phyloP scores from a whole-genome alignment of 2,329 filamentous ascomycete genomes.

The Neofusicoccum umdonicola region DNA sequence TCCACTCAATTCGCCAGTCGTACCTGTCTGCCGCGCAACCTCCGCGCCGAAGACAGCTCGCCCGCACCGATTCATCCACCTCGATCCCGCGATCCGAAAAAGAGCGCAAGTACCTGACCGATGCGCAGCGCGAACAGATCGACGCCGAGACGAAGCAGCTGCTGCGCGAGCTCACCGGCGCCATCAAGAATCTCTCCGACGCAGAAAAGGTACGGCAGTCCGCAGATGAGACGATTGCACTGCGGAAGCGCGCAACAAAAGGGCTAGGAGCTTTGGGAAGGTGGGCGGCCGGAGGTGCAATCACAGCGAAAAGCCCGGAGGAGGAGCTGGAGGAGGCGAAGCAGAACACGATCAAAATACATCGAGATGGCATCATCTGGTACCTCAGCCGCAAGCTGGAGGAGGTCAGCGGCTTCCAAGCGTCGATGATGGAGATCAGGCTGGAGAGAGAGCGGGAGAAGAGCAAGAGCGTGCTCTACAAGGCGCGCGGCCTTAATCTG shows the following conservation, averaged over 20 bases:
- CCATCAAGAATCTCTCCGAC: slow-evolving; percentile 75
- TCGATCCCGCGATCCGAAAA: slow-evolving; percentile 40
- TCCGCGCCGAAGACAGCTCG: slow-evolving; percentile 52
- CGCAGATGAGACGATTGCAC: slow-evolving; percentile 67
- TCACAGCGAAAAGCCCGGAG: slow-evolving; percentile 58
- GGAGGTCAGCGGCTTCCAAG: slow-evolving; percentile 73
- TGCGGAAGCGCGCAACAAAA: slow-evolving; percentile 63
- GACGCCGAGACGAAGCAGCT: slow-evolving; percentile 84
- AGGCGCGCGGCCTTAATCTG: slow-evolving; percentile 49
- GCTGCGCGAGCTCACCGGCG: slow-evolving; percentile 78
- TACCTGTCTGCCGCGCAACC: slow-evolving; percentile 82
- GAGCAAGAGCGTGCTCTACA: slow-evolving; percentile 80
- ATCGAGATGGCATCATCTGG: slow-evolving; percentile 82
- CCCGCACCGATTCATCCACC: slow-evolving; percentile 30
- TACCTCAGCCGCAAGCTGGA: slow-evolving; percentile 74
- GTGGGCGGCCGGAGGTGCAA: slow-evolving; percentile 60
- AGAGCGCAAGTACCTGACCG: slow-evolving; percentile 62
- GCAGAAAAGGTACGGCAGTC: slow-evolving; percentile 80
- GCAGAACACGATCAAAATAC: slow-evolving; percentile 63
- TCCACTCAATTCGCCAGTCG: slow-evolving; percentile 78
- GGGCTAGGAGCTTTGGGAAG: slow-evolving; percentile 67
- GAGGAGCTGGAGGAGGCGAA: slow-evolving; percentile 70
- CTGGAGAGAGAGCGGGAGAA: slow-evolving; percentile 83
- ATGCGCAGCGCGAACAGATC: slow-evolving; percentile 79
- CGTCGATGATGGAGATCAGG: slow-evolving; percentile 89